These are phyloP conservation scores for Smallanthus sonchifolius DNA, from an alignment of 129 eudicot species.

Conservation along the genomic window DNA sequence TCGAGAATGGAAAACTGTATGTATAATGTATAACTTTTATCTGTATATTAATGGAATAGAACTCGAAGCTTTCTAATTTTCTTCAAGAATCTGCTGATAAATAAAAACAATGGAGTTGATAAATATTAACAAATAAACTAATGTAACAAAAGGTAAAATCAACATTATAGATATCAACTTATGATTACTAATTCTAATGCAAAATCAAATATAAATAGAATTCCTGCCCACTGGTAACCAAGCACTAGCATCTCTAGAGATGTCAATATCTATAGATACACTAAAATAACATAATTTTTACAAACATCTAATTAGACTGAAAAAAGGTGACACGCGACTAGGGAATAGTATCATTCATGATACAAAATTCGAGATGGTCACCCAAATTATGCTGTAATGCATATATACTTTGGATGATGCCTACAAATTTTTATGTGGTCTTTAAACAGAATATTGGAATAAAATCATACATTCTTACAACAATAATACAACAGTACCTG, in stretches of 20 bases:
- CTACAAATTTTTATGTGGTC: not conserved
- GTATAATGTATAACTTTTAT: not conserved
- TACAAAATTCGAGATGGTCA: not conserved
- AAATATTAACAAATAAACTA: not conserved
- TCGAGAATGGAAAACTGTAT: not conserved
- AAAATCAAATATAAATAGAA: not conserved
- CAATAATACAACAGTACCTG: not conserved
- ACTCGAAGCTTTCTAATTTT: no score
- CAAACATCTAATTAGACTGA: not conserved
- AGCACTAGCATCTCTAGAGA: no score
- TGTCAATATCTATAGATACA: not conserved
- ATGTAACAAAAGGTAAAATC: not conserved
- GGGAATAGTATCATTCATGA: not conserved
- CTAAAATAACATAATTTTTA: not conserved
- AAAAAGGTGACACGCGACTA: not conserved
- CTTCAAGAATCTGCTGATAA: no score
- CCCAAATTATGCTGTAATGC: not conserved
- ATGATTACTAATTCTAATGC: not conserved
- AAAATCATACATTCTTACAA: not conserved
- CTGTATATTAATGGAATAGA: no score
- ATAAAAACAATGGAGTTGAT: no score
- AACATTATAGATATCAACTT: not conserved
- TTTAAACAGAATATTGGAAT: not conserved
- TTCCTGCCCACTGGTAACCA: no score
- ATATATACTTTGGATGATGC: slow-evolving; percentile 3